Conservation (phyloP, 1,139 yeast species). For the Pichia sp. region DNA sequence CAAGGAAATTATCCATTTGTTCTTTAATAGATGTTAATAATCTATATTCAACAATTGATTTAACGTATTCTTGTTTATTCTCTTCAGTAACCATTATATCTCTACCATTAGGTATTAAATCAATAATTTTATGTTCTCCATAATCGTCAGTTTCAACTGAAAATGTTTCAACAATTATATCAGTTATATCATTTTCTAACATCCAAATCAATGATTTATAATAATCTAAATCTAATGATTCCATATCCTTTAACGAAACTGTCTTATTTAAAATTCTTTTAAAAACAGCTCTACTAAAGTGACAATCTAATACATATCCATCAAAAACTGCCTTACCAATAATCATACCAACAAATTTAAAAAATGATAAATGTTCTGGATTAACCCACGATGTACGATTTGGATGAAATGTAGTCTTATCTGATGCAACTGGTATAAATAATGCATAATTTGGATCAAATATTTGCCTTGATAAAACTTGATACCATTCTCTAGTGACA, state of each 20-base stretch:
- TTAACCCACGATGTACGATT: slow-evolving; percentile 88
- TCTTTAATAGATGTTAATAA: slow-evolving; percentile 78
- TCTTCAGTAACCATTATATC: slow-evolving; percentile 83
- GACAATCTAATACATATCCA: slow-evolving; percentile 83
- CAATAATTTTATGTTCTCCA: slow-evolving; percentile 63
- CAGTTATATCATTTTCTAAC: slow-evolving; percentile 94
- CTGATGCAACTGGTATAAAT: slow-evolving; percentile 88
- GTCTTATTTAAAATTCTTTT: slow-evolving; percentile 76
- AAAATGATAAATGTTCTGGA: slow-evolving; percentile 87
- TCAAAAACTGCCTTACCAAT: slow-evolving; percentile 95
- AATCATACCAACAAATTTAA: slow-evolving; percentile 89
- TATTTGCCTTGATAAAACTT: slow-evolving; percentile 89
- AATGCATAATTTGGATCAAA: slow-evolving; percentile 94
- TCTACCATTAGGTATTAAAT: slow-evolving; percentile 72
- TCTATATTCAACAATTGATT: slow-evolving; percentile 78
- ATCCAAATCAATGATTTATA: slow-evolving; percentile 94
- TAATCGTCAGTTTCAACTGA: slow-evolving; percentile 92
- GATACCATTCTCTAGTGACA: slow-evolving; percentile 96
- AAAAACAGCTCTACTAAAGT: slow-evolving; percentile 92
- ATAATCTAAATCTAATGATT: slow-evolving; percentile 86
- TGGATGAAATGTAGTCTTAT: slow-evolving; percentile 92
- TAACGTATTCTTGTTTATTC: slow-evolving; percentile 87
- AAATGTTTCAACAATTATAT: slow-evolving; percentile 92
- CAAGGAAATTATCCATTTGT: slow-evolving; percentile 79
- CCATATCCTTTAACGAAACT: slow-evolving; percentile 90